Evolutionary conservation across 2,329 filamentous ascomycete genomes (phyloP), one percentile per base, ranked within the genome.

Genomic region (Hymenotorrendiella dingleyae): DNA sequence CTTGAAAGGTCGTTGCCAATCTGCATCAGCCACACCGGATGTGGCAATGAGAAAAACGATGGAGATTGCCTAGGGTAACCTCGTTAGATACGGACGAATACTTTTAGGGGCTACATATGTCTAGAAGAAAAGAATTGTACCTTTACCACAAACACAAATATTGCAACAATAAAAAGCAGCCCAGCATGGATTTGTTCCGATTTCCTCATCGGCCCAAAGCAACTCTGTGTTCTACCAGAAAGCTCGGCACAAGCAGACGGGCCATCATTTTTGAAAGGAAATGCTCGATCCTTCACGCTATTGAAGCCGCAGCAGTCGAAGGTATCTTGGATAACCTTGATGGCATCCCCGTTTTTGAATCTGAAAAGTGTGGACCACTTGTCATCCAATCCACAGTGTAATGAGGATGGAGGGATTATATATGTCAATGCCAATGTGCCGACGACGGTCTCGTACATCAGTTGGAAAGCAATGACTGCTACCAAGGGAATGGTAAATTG

Each of bases 221-320:
- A 86, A 0, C 71, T 59, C 11, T 43, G 55, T 0, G 56, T 59
- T 22, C 76, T 66, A 0, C 67, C 66, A 49, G 70, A 78, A 4
- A 67, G 61, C 30, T 55, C 48, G 33, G 61, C 37, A 38, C 54
- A 51, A 39, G 61, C 49, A 41, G 64, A 43, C 40, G 46, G 27
- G n/a, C n/a, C n/a, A n/a, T n/a, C n/a, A 8, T 20, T 7, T 2
- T 38, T 39, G 45, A 84, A 85, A 0, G 83, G 84, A 67, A 73
- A 86, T 0, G 75, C 73, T 51, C 73, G 75, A 54, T 88, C 81
- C 22, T 58, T 61, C 21, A 76, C 57, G 4, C 67, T 71, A 42
- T 69, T 69, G 24, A 85, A 67, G 0, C 84, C 84, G 52, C 84
- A 88, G 64, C 84, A 88, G 6, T 72, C 58, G 23, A 85, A 72